These are phyloP conservation scores for Taiozyma sp. DNA, from an alignment of 1,139 yeast genomes.

Conservation along the genomic window DNA sequence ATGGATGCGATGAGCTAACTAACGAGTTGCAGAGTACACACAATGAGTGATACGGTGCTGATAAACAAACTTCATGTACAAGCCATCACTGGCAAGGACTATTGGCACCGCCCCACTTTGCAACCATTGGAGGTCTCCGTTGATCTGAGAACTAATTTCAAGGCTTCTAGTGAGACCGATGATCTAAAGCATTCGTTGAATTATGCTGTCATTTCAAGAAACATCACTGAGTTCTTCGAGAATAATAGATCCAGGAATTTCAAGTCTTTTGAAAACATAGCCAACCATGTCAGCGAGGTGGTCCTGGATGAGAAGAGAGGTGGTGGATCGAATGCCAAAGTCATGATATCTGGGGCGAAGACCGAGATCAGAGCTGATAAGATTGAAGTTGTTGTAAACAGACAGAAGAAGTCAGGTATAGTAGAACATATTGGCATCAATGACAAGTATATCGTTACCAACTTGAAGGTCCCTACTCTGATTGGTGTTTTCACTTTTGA, in stretches of 20 bases:
- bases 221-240: constrained; percentile 49
- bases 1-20: background rate
- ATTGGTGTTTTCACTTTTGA: constrained; percentile 94
- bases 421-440: constrained; percentile 12
- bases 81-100: constrained; percentile 70
- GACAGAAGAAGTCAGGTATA: constrained; percentile 16
- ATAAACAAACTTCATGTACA: constrained; percentile 46
- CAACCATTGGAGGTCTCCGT: constrained; percentile 67
- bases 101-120: constrained; percentile 66
- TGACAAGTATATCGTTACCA: constrained; percentile 47
- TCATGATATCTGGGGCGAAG: constrained; percentile 35
- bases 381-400: constrained; percentile 35
- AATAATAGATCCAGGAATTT: constrained; percentile 40
- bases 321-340: constrained; percentile 48
- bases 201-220: constrained; percentile 78
- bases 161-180: constrained; percentile 68
- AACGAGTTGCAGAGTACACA: background rate
- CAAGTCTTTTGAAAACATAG: constrained; percentile 53
- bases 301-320: constrained; percentile 45
- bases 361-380: constrained; percentile 50
- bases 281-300: constrained; percentile 44
- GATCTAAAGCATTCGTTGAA: constrained; percentile 78
- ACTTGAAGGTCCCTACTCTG: constrained; percentile 61
- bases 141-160: constrained; percentile 62
- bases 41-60: constrained; percentile 16